Percentiles rank a stretch among this genome's conserved stretches.
These are phyloP conservation scores for Decorospora gaudefroyi DNA, from an alignment of 2,329 filamentous ascomycete species.

Conservation along the genomic window DNA sequence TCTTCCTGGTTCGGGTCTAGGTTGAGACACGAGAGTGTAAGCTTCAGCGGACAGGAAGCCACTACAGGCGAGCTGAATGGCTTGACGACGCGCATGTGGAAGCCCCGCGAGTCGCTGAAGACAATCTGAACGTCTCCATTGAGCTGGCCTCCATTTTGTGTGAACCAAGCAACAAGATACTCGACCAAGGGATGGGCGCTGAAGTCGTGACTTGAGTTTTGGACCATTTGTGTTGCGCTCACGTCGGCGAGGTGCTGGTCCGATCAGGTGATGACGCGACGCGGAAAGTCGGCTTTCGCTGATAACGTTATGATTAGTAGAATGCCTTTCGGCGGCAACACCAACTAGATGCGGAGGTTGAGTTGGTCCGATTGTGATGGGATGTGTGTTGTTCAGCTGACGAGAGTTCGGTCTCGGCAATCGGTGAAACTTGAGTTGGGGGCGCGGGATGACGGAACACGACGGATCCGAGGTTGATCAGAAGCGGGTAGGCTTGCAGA, in stretches of 20 bases:
- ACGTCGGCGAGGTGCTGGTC: conserved; percentile 3
- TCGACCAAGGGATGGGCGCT: conserved; percentile 21
- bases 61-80: conserved; percentile 29
- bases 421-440: conserved; percentile 10
- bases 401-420: conserved; percentile 23
- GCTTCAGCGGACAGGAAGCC: conserved; percentile 39
- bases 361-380: conserved; percentile 13
- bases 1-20: conserved; percentile 35
- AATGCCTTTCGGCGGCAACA: conserved; percentile 12
- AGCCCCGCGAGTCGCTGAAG: conserved; percentile 35
- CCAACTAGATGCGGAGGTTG: conserved; percentile 9
- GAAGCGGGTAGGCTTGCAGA: conserved; percentile 12
- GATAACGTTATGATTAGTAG: background rate
- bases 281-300: background rate
- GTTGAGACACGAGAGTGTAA: conserved; percentile 46
- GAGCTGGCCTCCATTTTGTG: conserved; percentile 37
- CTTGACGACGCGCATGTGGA: conserved; percentile 37
- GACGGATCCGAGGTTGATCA: conserved; percentile 9
- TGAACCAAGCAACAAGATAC: conserved; percentile 40
- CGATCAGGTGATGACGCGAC: conserved; percentile 13
- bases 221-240: conserved; percentile 6
- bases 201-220: conserved; percentile 6
- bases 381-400: conserved; percentile 17
- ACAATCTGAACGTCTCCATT: conserved; percentile 38
- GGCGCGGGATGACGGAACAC: conserved; percentile 9